phyloP scores from a whole-genome alignment of 2,329 filamentous ascomycete species.

The Paraphaeosphaeria sporulosa region DNA sequence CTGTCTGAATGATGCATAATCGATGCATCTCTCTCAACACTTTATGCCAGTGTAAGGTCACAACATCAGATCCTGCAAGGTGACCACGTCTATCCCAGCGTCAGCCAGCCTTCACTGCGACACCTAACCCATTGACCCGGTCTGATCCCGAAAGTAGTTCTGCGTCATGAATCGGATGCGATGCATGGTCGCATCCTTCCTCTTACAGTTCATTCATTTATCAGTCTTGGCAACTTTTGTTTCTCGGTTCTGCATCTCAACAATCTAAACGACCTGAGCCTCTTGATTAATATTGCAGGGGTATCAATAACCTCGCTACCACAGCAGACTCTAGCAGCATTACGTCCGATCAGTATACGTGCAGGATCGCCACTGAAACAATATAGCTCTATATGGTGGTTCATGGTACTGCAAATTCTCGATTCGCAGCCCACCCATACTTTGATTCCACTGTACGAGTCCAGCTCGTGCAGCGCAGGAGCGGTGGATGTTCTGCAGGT shows the following conservation, averaged over 20 bases:
- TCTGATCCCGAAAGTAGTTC: slow-evolving; percentile 10
- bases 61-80: background rate
- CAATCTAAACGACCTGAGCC: slow-evolving; percentile 9
- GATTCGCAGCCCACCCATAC: slow-evolving; percentile 30
- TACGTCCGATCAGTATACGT: slow-evolving; percentile 17
- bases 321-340: slow-evolving; percentile 10
- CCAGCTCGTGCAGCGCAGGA: slow-evolving; percentile 24
- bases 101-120: slow-evolving; percentile 11
- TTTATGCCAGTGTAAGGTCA: background rate
- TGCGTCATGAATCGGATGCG: slow-evolving; percentile 5
- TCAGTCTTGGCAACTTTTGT: slow-evolving; percentile 9
- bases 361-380: slow-evolving; percentile 25
- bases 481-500: slow-evolving; percentile 36
- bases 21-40: background rate
- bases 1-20: background rate
- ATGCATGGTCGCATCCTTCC: slow-evolving; percentile 8
- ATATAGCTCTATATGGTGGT: slow-evolving; percentile 27
- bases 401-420: slow-evolving; percentile 24
- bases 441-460: slow-evolving; percentile 21
- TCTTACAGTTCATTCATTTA: slow-evolving; percentile 9
- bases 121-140: slow-evolving; percentile 22
- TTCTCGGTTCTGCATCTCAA: slow-evolving; percentile 10
- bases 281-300: slow-evolving; percentile 14
- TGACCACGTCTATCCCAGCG: slow-evolving; percentile 4
- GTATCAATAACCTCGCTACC: slow-evolving; percentile 12